A percentile compares a stretch with the other conserved stretches of the same genome.
phyloP scores from a whole-genome alignment of 768 basidiomycete genomes.

The Lanmaoa pseudosensibilis region DNA sequence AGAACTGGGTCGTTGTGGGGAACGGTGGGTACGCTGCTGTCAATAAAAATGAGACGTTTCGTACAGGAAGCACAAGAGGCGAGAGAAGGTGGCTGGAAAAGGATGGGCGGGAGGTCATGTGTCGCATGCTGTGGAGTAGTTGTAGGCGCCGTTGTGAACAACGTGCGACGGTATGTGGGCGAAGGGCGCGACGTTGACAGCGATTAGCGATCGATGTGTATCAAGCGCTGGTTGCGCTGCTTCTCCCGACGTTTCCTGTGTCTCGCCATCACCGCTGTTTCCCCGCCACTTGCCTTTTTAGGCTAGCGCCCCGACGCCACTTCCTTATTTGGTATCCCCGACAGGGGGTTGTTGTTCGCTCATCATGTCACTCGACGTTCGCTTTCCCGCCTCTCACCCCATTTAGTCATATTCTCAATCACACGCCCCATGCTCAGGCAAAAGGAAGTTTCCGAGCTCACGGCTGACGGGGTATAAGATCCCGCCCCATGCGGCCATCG shows the following conservation, averaged over 20 bases:
- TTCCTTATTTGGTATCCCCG: conserved; percentile 19
- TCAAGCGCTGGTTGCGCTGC: conserved; percentile 9
- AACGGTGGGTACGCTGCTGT: neutral
- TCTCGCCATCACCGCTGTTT: conserved; percentile 20
- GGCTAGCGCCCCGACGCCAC: conserved; percentile 21
- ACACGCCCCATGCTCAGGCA: conserved; percentile 4
- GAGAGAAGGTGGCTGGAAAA: neutral
- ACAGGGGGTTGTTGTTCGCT: conserved; percentile 16
- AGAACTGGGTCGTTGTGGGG: neutral
- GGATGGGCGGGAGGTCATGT: neutral
- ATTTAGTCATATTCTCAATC: conserved; percentile 14
- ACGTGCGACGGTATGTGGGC: conserved; percentile 16
- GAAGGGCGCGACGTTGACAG: conserved; percentile 7
- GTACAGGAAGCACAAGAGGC: conserved; percentile 6
- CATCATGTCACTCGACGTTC: conserved; percentile 21
- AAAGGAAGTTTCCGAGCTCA: conserved; percentile 24
- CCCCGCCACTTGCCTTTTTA: conserved; percentile 23
- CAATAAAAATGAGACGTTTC: neutral
- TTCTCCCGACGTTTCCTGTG: conserved; percentile 21
- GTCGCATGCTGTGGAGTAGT: neutral
- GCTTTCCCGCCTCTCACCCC: conserved; percentile 28
- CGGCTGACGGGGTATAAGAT: conserved; percentile 30
- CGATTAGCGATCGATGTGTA: conserved; percentile 19
- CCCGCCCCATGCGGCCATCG: conserved; percentile 6
- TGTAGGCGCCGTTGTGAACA: neutral